Evolutionary conservation across 2,329 filamentous ascomycete genomes (phyloP).

Genomic region (Aspergillus tubingensis): DNA sequence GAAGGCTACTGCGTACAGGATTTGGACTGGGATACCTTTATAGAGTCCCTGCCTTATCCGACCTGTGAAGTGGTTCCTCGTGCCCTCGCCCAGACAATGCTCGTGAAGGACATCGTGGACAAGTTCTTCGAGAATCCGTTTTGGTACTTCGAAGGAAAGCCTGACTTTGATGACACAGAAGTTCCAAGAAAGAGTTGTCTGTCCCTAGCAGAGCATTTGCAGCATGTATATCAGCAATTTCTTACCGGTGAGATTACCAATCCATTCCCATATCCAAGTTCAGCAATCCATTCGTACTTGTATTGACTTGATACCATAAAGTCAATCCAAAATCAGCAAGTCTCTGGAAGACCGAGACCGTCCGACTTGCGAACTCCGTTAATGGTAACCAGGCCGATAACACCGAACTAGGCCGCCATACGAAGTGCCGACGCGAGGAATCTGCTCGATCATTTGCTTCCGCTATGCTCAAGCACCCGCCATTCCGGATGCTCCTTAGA

Average conservation of each 20-base stretch:
- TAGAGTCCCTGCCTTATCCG: background rate
- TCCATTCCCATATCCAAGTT: background rate
- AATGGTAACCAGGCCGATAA: background rate
- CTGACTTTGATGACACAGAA: background rate
- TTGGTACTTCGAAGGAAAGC: background rate
- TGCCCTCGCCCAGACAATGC: background rate
- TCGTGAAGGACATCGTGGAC: background rate
- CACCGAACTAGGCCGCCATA: background rate
- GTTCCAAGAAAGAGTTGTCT: background rate
- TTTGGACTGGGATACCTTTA: background rate
- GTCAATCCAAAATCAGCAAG: background rate
- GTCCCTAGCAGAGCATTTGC: background rate
- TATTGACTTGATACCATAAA: background rate
- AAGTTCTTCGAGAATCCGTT: background rate
- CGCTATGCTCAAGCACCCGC: background rate
- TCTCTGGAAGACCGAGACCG: background rate
- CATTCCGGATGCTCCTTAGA: background rate
- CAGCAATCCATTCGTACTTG: background rate
- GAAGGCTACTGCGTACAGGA: background rate
- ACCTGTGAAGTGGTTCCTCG: background rate
- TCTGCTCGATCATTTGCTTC: background rate
- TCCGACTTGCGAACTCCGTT: background rate
- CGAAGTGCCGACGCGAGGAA: background rate
- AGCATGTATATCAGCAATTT: background rate
- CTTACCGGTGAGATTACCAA: background rate